Evolutionary conservation across 306 rosid genomes (phyloP).

Genomic region (Casuarina equisetifolia): DNA sequence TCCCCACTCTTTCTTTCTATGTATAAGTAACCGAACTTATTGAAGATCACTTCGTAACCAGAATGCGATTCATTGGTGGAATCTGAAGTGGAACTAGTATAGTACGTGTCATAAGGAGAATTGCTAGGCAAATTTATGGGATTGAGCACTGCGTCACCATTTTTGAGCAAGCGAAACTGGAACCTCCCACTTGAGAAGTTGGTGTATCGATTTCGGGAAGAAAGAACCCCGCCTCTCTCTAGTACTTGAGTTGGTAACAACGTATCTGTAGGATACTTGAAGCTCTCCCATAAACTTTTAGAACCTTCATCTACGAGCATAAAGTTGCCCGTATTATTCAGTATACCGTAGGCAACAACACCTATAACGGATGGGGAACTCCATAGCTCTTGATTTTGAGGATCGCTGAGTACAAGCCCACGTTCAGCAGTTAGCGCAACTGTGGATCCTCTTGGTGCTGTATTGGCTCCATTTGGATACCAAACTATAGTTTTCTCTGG

Average conservation of each 20-base stretch:
- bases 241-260: too few species aligned
- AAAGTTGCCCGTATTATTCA: slow-evolving; percentile 49
- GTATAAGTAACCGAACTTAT: too few species aligned
- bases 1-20: too few species aligned
- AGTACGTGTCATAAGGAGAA: background rate
- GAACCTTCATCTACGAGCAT: slow-evolving; percentile 17
- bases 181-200: slow-evolving; percentile 43
- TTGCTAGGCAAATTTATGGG: background rate
- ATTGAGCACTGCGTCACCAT: slow-evolving; percentile 42
- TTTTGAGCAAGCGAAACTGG: slow-evolving; percentile 31
- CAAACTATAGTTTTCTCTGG: background rate
- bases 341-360: slow-evolving; percentile 20
- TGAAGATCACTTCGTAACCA: background rate
- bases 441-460: slow-evolving; percentile 14
- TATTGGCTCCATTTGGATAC: slow-evolving; percentile 28
- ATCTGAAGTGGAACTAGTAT: too few species aligned
- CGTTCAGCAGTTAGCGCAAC: too few species aligned
- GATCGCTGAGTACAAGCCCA: too few species aligned
- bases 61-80: too few species aligned
- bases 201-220: too few species aligned
- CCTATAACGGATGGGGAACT: background rate
- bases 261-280: too few species aligned
- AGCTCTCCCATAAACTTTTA: too few species aligned
- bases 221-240: too few species aligned
- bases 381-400: slow-evolving; percentile 21